A percentile compares a stretch with the other conserved stretches of the same genome.
Conservation (phyloP, 176 grass and related monocot genomes). For the Oryza nivara region DNA sequence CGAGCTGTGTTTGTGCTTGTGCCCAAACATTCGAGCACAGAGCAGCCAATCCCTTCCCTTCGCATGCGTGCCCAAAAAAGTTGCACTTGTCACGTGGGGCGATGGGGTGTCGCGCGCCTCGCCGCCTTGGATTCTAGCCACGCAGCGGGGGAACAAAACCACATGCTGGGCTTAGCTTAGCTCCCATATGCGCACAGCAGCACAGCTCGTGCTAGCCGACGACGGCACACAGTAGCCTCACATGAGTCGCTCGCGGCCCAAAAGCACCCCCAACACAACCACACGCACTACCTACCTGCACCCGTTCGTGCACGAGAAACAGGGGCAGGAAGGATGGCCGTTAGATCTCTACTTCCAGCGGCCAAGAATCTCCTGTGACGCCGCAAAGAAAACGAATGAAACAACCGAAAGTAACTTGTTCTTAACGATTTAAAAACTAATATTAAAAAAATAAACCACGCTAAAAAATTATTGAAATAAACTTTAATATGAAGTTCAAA, state of each 20-base stretch:
- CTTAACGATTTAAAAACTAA: too few relatives aligned
- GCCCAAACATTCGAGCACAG: not conserved
- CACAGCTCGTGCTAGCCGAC: not conserved
- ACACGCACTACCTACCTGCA: too few relatives aligned
- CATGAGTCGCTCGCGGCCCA: not conserved
- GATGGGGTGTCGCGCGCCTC: not conserved
- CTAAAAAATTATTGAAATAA: too few relatives aligned
- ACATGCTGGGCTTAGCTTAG: conserved; percentile 6
- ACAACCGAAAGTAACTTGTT: too few relatives aligned
- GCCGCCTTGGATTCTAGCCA: conserved; percentile 32
- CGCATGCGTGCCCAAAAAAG: not conserved
- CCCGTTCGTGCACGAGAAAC: too few relatives aligned
- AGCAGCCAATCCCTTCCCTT: not conserved
- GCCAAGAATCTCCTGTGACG: too few relatives aligned
- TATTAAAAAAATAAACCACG: too few relatives aligned
- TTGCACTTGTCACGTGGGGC: conserved; percentile 32
- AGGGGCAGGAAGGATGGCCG: too few relatives aligned
- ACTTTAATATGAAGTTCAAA: too few relatives aligned
- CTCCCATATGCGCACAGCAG: not conserved
- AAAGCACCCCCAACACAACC: too few relatives aligned
- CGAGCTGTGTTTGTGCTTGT: not conserved
- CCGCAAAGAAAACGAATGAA: too few relatives aligned
- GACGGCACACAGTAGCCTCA: not conserved
- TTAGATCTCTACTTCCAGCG: too few relatives aligned
- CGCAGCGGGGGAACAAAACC: conserved; percentile 31